phyloP scores from a whole-genome alignment of 106 monocot species.

The Dioscorea dumetorum region DNA sequence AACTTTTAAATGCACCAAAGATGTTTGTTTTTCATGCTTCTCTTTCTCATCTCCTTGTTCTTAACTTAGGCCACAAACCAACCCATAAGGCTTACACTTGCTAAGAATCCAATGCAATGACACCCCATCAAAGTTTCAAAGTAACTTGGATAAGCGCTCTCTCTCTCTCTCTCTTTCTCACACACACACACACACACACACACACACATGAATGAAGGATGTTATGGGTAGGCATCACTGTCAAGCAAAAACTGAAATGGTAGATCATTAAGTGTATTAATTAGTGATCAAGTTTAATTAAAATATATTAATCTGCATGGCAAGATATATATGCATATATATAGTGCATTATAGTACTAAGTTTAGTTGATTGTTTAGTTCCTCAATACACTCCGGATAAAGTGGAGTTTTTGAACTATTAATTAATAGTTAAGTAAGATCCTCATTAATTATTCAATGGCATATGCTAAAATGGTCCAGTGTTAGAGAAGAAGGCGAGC shows the following conservation, averaged over 20 bases:
- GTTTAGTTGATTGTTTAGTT: too few species aligned
- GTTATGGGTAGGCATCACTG: not conserved
- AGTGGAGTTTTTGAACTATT: not conserved
- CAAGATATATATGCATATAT: too few species aligned
- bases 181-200: too few species aligned
- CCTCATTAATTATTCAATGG: too few species aligned
- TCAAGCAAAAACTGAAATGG: not conserved
- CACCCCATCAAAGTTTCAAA: not conserved
- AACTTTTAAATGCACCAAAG: not conserved
- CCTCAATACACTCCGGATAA: not conserved
- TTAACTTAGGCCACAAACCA: not conserved
- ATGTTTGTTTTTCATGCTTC: not conserved
- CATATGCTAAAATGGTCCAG: not conserved
- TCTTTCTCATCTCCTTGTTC: not conserved
- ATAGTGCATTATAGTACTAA: too few species aligned
- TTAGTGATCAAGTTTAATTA: too few species aligned
- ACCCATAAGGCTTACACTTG: not conserved
- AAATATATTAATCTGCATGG: too few species aligned
- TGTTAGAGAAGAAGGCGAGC: not conserved
- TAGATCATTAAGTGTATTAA: not conserved
- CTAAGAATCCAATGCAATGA: constrained; percentile 1
- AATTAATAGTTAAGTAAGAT: not conserved
- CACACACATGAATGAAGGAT: too few species aligned
- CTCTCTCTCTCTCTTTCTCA: not conserved
- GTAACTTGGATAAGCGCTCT: not conserved